These are phyloP conservation scores for Elongisporangium prolatum DNA, from an alignment of 352 stramenopile genomes.

Conservation along the genomic window DNA sequence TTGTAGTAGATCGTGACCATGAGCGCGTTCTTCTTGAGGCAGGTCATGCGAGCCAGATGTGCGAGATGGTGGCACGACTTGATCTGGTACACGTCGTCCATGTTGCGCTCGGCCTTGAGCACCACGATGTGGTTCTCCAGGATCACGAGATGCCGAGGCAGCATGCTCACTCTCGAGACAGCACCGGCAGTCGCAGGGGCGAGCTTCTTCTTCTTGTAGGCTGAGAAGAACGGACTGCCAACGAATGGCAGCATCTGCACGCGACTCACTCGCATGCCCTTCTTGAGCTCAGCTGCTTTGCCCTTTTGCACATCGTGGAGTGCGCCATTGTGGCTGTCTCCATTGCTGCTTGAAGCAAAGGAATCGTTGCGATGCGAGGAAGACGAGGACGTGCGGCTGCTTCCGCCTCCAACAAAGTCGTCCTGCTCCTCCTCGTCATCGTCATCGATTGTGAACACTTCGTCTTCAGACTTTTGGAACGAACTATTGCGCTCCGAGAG, in stretches of 20 bases:
- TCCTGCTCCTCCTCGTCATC: constrained; percentile 70
- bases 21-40: constrained; percentile 85
- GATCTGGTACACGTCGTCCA: constrained; percentile 71
- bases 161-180: constrained; percentile 28
- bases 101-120: constrained; percentile 63
- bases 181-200: constrained; percentile 2
- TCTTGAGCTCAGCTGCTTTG: constrained; percentile 38
- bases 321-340: not conserved
- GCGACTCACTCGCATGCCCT: constrained; percentile 67
- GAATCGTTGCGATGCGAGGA: constrained; percentile 47
- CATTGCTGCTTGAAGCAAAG: constrained; percentile 20
- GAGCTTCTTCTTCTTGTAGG: constrained; percentile 80
- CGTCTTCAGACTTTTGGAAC: constrained; percentile 60
- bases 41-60: constrained; percentile 81
- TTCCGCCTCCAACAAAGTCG: constrained; percentile 31
- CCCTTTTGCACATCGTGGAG: constrained; percentile 56
- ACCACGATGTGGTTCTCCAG: constrained; percentile 74
- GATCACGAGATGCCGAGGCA: constrained; percentile 57
- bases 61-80: constrained; percentile 72
- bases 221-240: constrained; percentile 74
- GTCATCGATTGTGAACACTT: constrained; percentile 83
- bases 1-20: constrained; percentile 89
- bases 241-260: constrained; percentile 65
- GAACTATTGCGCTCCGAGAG: constrained; percentile 21
- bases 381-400: constrained; percentile 35